Conservation (phyloP, 345 rosid species). For the Ceriops zippeliana region DNA sequence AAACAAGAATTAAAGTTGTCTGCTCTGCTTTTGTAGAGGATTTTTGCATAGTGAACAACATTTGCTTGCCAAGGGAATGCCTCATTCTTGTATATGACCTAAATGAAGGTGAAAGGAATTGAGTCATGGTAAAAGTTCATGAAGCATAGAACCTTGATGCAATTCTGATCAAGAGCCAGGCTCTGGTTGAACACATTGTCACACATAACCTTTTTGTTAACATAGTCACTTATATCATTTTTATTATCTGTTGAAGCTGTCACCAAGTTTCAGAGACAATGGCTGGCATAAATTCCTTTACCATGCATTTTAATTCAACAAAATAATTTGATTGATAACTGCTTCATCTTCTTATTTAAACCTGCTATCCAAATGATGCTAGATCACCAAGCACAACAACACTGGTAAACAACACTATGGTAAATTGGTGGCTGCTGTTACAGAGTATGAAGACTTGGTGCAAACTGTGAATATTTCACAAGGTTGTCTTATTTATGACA, state of each 20-base stretch:
- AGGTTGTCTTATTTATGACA: background rate
- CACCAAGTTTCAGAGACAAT: background rate
- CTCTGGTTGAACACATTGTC: background rate
- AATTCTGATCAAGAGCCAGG: background rate
- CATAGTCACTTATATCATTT: background rate
- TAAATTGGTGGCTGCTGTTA: too few relatives aligned
- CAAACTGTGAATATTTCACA: background rate
- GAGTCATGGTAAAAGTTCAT: background rate
- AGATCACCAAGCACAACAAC: too few relatives aligned
- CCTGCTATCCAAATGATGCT: background rate
- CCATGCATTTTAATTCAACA: background rate
- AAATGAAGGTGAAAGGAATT: background rate
- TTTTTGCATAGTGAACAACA: background rate
- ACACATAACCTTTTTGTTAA: too few relatives aligned
- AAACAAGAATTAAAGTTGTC: background rate
- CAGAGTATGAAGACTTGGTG: background rate
- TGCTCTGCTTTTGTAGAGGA: background rate
- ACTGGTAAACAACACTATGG: too few relatives aligned
- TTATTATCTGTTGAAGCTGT: slow-evolving; percentile 2
- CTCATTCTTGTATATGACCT: background rate
- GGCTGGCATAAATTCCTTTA: background rate
- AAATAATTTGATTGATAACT: background rate
- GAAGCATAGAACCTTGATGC: background rate
- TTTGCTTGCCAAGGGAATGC: background rate
- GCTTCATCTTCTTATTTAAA: background rate